Percentiles rank a stretch among this genome's conserved stretches.
Evolutionary conservation across 2,329 filamentous ascomycete genomes (phyloP).

Genomic region (Colletotrichum ledebouriae): DNA sequence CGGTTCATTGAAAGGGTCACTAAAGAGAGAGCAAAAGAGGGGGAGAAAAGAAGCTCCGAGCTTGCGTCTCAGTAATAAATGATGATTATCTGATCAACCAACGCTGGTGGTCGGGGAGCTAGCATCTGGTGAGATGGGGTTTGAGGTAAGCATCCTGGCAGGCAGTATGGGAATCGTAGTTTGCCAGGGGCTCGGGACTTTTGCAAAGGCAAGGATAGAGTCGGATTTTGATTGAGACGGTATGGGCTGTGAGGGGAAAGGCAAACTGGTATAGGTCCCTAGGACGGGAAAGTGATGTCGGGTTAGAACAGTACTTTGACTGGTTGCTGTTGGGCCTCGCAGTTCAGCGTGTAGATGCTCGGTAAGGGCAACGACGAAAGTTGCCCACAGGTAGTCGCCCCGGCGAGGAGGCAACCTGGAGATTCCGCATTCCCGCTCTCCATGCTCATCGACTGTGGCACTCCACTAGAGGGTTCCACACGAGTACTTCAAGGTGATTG

Average conservation of each 20-base stretch:
- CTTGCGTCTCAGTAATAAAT: neutral
- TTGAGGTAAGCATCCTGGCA: neutral
- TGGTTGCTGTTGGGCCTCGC: too few relatives aligned
- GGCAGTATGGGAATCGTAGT: neutral
- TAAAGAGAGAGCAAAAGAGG: neutral
- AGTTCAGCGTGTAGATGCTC: too few relatives aligned
- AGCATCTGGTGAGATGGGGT: neutral
- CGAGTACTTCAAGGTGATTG: neutral
- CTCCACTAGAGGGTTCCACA: slow-evolving; percentile 5
- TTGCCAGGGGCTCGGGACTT: neutral
- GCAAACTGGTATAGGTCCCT: neutral
- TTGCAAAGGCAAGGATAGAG: neutral
- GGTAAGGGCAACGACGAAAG: too few relatives aligned
- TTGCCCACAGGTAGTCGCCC: too few relatives aligned
- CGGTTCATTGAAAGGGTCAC: neutral
- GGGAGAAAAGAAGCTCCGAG: slow-evolving; percentile 1
- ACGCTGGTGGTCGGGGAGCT: neutral
- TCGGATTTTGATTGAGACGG: too few relatives aligned
- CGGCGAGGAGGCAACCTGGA: too few relatives aligned
- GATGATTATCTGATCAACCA: slow-evolving; percentile 13
- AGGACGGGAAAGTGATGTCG: too few relatives aligned
- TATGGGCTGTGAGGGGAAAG: slow-evolving; percentile 3
- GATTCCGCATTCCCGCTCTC: too few relatives aligned
- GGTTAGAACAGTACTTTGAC: too few relatives aligned
- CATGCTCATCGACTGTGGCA: neutral